Evolutionary conservation across 768 basidiomycete species (phyloP).

Genomic region (Mrakia frigida): DNA sequence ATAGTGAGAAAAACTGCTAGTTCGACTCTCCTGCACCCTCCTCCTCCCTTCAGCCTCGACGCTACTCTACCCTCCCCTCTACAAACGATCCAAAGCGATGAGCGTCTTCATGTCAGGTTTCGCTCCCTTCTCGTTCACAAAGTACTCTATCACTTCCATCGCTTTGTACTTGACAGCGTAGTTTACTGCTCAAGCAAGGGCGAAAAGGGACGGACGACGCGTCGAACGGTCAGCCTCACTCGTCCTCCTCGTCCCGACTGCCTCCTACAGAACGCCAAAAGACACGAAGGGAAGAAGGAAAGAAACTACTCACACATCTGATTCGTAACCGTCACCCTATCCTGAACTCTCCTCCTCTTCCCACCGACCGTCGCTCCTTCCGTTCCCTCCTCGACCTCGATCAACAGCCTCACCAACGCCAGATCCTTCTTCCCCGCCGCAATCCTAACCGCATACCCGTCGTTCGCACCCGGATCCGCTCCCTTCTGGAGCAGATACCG

Average conservation of each 20-base stretch:
- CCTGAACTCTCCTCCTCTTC: constrained; percentile 24
- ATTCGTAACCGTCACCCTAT: constrained; percentile 9
- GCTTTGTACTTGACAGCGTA: constrained; percentile 13
- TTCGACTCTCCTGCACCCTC: no score
- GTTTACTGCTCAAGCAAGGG: not conserved
- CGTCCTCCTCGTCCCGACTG: not conserved
- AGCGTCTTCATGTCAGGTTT: constrained; percentile 30
- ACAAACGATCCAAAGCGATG: constrained; percentile 13
- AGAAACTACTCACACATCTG: constrained; percentile 19
- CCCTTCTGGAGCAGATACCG: constrained; percentile 64
- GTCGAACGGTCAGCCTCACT: not conserved
- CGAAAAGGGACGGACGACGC: not conserved
- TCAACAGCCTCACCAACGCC: constrained; percentile 63
- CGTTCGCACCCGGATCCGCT: constrained; percentile 63
- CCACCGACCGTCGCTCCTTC: not conserved
- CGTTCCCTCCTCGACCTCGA: constrained; percentile 50
- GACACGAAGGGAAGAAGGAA: no score
- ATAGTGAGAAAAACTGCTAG: no score
- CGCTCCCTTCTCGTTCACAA: constrained; percentile 42
- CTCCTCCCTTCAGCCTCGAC: not conserved
- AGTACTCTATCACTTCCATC: constrained; percentile 41
- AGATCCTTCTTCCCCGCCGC: constrained; percentile 71
- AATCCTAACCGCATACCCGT: constrained; percentile 62
- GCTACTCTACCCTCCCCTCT: not conserved
- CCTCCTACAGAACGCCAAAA: no score